Evolutionary conservation across 179 eudicot genomes (phyloP), one percentile per base, ranked within the genome.

Genomic region (Silene noctiflora): DNA sequence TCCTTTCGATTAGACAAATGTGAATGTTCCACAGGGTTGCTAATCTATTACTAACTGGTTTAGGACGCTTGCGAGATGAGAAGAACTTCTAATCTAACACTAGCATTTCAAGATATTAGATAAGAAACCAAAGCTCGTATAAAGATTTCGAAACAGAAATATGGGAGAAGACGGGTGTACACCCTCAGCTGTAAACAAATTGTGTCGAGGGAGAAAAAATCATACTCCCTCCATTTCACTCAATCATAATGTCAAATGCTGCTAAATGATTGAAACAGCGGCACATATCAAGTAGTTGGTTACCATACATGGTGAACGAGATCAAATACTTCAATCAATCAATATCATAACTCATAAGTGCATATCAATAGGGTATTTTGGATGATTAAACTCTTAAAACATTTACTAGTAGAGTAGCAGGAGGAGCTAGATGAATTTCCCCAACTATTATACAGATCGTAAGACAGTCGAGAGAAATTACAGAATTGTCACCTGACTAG

Each of bases 401-500:
- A 2, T 0, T 8, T 5, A 29, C 19, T 64, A 64, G 1, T 14
- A 12, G 42, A 64, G 39, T 29, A 27, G 19, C n/a, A 5, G 27
- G n/a, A 12, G n/a, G 68, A 31, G 69, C 20, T 65, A 29, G 20
- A 65, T 29, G 69, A 29, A 17, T 29, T 31, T 31, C 22, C 13
- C 44, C 17, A 5, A 66, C 44, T 16, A 16, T 33, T 27, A 17
- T 6, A 66, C 68, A 3, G 7, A 3, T 13, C 4, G 3, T 12
- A 64, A 13, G 16, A 61, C 66, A 22, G n/a, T 12, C 3, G 6
- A 27, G n/a, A 33, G 21, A 66, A 31, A 31, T 72, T n/a, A 74
- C n/a, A 35, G 13, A 19, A 44, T 68, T 59, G 19, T 25, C 65
- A 58, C 67, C 75, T 73, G 75, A 25, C 74, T 24, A 39, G 25